Evolutionary conservation across 129 eudicot genomes (phyloP), one percentile per base, ranked within the genome.

Genomic region (Calendula officinalis): DNA sequence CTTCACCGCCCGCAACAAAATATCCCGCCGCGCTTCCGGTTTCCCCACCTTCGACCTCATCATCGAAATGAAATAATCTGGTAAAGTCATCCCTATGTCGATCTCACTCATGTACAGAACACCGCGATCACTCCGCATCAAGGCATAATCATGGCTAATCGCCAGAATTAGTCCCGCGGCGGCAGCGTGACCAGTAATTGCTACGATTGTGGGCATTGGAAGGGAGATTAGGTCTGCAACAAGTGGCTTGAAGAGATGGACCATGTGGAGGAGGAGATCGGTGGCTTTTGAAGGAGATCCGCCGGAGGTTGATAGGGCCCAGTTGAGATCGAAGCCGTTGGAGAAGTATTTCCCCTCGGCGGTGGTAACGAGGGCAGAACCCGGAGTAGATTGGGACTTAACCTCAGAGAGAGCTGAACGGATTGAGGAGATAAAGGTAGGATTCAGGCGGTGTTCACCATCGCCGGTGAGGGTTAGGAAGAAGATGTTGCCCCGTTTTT

Each of bases 171-270:
- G 15, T 10, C 96, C 96, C 2, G 90, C 87, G 5, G 87, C 94
- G 0, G 89, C 81, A 5, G 94, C 90, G 72, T 89, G 96, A 13
- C 96, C 94, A 0, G 85, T 73, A 9, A 89, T 64, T 12, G 84
- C 87, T 47, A 86, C 86, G 33, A 89, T 67, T 3, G 96, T 85
- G 4, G 90, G 96, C 85, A 85, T 82, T 1, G 90, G 94, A 35
- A 89, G 72, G 11, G 82, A 73, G 9, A 85, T 43, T 3, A 80
- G n/a, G 22, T 85, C 94, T 5, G 78, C 71, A 13, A 89, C 66
- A 6, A 82, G 41, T 0, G 73, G 76, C 40, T 72, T 75, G 60
- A 77, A 82, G 0, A 75, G 40, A 7, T 69, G 32, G 7, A 77
- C 86, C 90, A 82, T 83, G 38, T 68, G 57, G 2, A 11, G 30